phyloP scores from a whole-genome alignment of 805 yeast species.

The Geotrichum ghanense region DNA sequence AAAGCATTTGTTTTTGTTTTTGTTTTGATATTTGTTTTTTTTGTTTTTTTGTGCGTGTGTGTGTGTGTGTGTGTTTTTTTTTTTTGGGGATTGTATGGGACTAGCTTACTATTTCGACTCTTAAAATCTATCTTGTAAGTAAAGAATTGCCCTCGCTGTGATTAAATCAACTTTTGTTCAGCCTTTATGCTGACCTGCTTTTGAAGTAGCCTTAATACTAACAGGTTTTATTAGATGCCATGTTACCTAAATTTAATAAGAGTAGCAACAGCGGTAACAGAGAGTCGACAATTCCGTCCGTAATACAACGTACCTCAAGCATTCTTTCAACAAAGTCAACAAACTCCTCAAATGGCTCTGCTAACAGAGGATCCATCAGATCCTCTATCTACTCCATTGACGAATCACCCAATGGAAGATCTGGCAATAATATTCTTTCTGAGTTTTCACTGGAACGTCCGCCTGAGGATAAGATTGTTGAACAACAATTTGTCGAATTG shows the following conservation, averaged over 20 bases:
- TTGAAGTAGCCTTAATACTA: neutral
- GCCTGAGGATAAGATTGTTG: conserved; percentile 50
- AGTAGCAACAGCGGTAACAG: neutral
- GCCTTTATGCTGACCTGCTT: neutral
- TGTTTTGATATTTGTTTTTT: no score
- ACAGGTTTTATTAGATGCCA: neutral
- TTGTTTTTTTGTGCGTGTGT: no score
- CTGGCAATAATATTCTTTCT: neutral
- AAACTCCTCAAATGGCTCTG: conserved; percentile 1
- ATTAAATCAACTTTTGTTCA: no score
- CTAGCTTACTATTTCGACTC: neutral
- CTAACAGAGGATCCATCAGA: neutral
- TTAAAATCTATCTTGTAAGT: neutral
- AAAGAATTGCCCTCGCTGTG: no score
- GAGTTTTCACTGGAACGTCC: conserved; percentile 55
- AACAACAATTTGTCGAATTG: conserved; percentile 62
- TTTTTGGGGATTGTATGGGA: neutral
- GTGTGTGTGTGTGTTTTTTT: neutral
- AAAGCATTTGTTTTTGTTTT: no score
- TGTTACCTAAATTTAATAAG: neutral
- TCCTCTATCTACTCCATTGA: neutral
- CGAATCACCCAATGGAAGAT: neutral
- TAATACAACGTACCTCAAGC: neutral
- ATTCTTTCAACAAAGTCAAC: neutral
- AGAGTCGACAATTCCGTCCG: conserved; percentile 1